Conservation (phyloP, 495 filamentous ascomycete genomes). For the Xylaria acuta region DNA sequence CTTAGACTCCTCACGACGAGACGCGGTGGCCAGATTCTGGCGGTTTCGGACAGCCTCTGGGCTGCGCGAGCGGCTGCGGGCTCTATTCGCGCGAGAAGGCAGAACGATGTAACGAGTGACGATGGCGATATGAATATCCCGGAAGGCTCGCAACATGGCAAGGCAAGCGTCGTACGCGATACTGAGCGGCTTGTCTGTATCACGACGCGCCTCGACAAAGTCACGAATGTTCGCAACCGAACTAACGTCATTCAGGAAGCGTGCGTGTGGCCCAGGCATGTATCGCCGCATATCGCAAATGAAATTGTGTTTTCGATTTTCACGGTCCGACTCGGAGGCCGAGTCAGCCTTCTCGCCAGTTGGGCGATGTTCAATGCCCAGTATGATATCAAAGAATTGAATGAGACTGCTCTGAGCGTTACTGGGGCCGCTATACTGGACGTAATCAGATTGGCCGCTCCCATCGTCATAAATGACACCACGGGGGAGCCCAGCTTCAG, state of each 20-base stretch:
- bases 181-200: slow-evolving; percentile 66
- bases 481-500: slow-evolving; percentile 82
- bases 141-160: slow-evolving; percentile 84
- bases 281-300: slow-evolving; percentile 95
- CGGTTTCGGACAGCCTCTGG: slow-evolving; percentile 51
- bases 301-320: slow-evolving; percentile 78
- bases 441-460: slow-evolving; percentile 66
- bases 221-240: slow-evolving; percentile 86
- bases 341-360: slow-evolving; percentile 71
- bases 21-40: slow-evolving; percentile 71
- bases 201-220: slow-evolving; percentile 71
- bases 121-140: slow-evolving; percentile 95
- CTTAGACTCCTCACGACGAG: slow-evolving; percentile 55
- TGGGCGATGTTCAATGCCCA: slow-evolving; percentile 89
- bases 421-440: slow-evolving; percentile 86
- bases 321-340: slow-evolving; percentile 53
- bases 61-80: slow-evolving; percentile 52
- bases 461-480: slow-evolving; percentile 89
- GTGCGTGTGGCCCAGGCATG: slow-evolving; percentile 92
- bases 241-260: slow-evolving; percentile 82
- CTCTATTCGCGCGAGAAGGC: slow-evolving; percentile 59
- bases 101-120: slow-evolving; percentile 95
- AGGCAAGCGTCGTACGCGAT: slow-evolving; percentile 91
- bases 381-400: slow-evolving; percentile 92
- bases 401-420: slow-evolving; percentile 96